phyloP scores from a whole-genome alignment of 2,329 filamentous ascomycete species.

The Colletotrichum simmondsii region DNA sequence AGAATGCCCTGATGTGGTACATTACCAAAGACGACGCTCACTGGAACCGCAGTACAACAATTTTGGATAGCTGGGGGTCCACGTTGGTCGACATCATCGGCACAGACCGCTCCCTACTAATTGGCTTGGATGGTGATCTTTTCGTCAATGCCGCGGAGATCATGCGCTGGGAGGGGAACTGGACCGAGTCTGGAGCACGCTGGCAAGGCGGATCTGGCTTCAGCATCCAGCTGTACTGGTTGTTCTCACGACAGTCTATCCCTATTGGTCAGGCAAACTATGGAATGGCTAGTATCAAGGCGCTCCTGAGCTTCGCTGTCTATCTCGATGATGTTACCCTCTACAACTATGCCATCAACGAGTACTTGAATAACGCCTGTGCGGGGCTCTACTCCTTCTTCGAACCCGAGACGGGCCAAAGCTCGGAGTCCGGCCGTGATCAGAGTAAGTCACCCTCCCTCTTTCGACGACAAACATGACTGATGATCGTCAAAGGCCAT shows the following conservation, averaged over 20 bases:
- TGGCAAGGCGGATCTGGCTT: constrained; percentile 49
- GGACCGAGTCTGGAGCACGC: constrained; percentile 47
- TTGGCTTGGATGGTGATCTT: constrained; percentile 51
- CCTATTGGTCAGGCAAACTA: constrained; percentile 55
- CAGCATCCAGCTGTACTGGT: constrained; percentile 52
- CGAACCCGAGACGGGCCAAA: constrained; percentile 46
- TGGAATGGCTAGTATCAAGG: constrained; percentile 52
- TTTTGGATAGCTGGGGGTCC: constrained; percentile 49
- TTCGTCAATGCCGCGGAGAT: constrained; percentile 56
- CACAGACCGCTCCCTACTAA: constrained; percentile 47
- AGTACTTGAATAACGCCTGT: constrained; percentile 48
- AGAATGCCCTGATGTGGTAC: constrained; percentile 55
- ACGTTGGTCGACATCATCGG: constrained; percentile 47
- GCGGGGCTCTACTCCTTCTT: constrained; percentile 46
- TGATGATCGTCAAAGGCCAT: constrained; percentile 36
- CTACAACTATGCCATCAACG: constrained; percentile 53
- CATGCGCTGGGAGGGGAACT: constrained; percentile 54
- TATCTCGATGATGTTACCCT: constrained; percentile 52
- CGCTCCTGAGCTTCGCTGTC: constrained; percentile 50
- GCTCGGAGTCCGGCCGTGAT: constrained; percentile 49
- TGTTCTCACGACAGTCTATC: constrained; percentile 50
- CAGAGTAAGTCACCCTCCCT: constrained; percentile 36
- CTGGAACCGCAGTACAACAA: constrained; percentile 46
- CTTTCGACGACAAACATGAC: neutral
- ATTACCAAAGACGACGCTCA: constrained; percentile 49